Evolutionary conservation across 805 yeast species (phyloP), one percentile per base, ranked within the genome.

Genomic region (Diddensiella transvaalensis): DNA sequence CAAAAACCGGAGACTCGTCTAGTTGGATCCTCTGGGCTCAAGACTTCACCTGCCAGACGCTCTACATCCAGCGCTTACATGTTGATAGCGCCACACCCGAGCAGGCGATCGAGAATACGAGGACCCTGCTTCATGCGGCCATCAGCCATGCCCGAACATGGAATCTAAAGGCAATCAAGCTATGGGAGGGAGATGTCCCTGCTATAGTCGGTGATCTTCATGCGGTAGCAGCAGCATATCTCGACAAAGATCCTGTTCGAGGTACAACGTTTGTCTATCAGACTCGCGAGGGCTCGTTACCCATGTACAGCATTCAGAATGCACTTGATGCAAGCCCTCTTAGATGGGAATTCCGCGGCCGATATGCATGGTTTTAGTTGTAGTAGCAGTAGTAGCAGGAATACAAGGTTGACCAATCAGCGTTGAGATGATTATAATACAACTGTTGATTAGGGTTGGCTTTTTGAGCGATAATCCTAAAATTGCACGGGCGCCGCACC

Each of bases 351-450:
- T 61, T 67, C 49, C 73, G 73, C 46, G 69, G 75, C 11, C 74
- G 74, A 54, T 76, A 72, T 61, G 69, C 75, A 39, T 76, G 80
- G 80, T 76, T 75, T 55, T 76, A 26, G n/a, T n/a, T n/a, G n/a
- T n/a, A n/a, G n/a, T n/a, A n/a, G n/a, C n/a, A n/a, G n/a, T n/a
- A n/a, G n/a, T n/a, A n/a, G n/a, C n/a, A n/a, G n/a, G 11, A 35
- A 15, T 22, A 6, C 39, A 22, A 15, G 13, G 30, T 17, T 19
- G 13, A 15, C 17, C 13, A 35, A 22, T 6, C 17, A 17, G 36
- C 22, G 19, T 43, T n/a, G n/a, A n/a, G n/a, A n/a, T n/a, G n/a
- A n/a, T n/a, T n/a, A n/a, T n/a, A n/a, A n/a, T n/a, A n/a, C n/a
- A n/a, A n/a, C n/a, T n/a, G n/a, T n/a, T n/a, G n/a, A n/a, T n/a